Evolutionary conservation across 2,329 filamentous ascomycete species (phyloP).

Genomic region (Cadophora sp.): DNA sequence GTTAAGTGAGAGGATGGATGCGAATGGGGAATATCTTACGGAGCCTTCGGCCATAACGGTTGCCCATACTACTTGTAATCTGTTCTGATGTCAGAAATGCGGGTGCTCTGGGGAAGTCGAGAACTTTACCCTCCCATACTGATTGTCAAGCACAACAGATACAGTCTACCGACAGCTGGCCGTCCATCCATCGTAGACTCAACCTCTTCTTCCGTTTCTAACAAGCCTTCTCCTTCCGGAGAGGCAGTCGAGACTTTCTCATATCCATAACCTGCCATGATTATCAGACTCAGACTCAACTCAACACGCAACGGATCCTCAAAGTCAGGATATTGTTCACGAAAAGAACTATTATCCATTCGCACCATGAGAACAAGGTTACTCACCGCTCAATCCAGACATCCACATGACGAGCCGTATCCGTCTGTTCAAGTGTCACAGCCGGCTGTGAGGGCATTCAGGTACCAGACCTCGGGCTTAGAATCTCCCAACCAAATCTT

Average conservation of each 20-base stretch:
- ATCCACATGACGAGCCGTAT: background rate
- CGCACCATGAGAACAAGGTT: background rate
- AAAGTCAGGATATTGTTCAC: background rate
- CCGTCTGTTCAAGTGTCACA: background rate
- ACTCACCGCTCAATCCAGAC: background rate
- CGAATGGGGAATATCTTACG: conserved; percentile 8
- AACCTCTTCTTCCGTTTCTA: background rate
- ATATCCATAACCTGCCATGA: background rate
- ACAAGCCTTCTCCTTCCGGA: background rate
- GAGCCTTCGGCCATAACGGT: conserved; percentile 22
- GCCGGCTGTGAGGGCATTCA: background rate
- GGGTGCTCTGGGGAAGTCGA: background rate
- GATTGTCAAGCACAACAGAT: background rate
- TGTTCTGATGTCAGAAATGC: background rate
- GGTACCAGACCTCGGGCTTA: background rate
- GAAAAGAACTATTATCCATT: no score
- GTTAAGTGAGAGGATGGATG: background rate
- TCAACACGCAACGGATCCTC: background rate
- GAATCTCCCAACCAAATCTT: no score
- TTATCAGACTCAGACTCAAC: background rate
- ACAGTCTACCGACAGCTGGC: background rate
- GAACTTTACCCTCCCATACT: conserved; percentile 6
- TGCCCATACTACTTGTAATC: conserved; percentile 22
- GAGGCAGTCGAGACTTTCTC: background rate
- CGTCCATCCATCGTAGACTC: background rate